Percentiles rank a stretch among this genome's conserved stretches.
Conservation (phyloP, 1,284 basidiomycete genomes). For the Trametes pubescens region DNA sequence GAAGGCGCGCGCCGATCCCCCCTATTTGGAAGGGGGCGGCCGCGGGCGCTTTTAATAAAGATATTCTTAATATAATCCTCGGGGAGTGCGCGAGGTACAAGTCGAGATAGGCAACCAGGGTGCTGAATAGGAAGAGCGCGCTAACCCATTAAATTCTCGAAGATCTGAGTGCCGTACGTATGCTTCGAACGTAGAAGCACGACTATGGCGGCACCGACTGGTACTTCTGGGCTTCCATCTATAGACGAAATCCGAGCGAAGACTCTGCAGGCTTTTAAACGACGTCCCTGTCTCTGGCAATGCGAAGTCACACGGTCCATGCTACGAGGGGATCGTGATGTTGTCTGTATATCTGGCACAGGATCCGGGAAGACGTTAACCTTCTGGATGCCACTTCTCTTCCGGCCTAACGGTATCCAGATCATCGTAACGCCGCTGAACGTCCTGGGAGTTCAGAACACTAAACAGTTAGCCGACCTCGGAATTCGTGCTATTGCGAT, state of each 20-base stretch:
- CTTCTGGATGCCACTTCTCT: conserved; percentile 43
- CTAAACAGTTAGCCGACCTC: conserved; percentile 18
- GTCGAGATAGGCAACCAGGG: too few relatives aligned
- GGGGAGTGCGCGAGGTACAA: background rate
- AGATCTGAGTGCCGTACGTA: background rate
- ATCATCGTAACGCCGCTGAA: conserved; percentile 42
- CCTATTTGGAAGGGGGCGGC: background rate
- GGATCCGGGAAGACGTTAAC: conserved; percentile 42
- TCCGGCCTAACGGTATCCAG: conserved; percentile 36
- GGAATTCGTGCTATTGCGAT: conserved; percentile 36
- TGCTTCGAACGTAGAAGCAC: background rate
- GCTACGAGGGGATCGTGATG: conserved; percentile 26
- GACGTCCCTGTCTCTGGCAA: conserved; percentile 35
- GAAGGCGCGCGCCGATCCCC: background rate
- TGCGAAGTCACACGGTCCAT: conserved; percentile 22
- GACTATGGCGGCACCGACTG: background rate
- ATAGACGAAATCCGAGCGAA: conserved; percentile 10
- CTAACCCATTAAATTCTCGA: background rate
- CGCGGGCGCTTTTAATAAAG: background rate
- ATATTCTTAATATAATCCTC: background rate
- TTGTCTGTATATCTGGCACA: conserved; percentile 37
- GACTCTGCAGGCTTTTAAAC: conserved; percentile 11
- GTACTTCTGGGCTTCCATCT: conserved; percentile 2
- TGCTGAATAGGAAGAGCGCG: too few relatives aligned
- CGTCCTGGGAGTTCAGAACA: conserved; percentile 39